Evolutionary conservation across 164 flowering plant genomes (phyloP).

Genomic region (Kingdonia uniflora): DNA sequence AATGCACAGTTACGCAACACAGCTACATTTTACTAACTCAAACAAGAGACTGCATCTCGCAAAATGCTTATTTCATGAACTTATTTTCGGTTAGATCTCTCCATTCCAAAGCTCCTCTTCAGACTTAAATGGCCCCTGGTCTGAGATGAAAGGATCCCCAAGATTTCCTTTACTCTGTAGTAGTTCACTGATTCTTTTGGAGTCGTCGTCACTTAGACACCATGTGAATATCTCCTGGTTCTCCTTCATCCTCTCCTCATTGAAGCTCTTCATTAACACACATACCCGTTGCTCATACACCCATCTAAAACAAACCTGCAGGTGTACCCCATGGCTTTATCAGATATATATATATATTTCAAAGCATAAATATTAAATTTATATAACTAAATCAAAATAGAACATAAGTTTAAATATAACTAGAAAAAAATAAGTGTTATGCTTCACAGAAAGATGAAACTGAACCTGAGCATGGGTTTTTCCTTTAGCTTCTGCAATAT

Average conservation of each 20-base stretch:
- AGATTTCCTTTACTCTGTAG: conserved; percentile 3
- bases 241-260: conserved; percentile 6
- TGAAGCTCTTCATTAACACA: conserved; percentile 4
- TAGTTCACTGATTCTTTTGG: neutral
- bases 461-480: conserved; percentile 6
- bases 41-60: too few species aligned
- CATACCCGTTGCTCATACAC: conserved; percentile 5
- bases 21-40: too few species aligned
- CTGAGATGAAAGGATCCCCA: conserved; percentile 1
- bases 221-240: conserved; percentile 4
- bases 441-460: too few species aligned
- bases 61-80: too few species aligned
- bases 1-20: too few species aligned
- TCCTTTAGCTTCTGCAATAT: conserved; percentile 7
- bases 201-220: neutral
- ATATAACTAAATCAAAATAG: too few species aligned
- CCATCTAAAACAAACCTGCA: conserved; percentile 7
- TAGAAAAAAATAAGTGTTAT: too few species aligned
- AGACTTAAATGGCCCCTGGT: conserved; percentile 4
- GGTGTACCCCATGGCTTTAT: too few species aligned
- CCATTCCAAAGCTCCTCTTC: conserved; percentile 5
- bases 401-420: too few species aligned
- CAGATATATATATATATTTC: too few species aligned
- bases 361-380: too few species aligned
- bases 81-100: conserved; percentile 1